These are phyloP conservation scores for Cladorrhinum samala DNA, from an alignment of 495 filamentous ascomycete genomes.

Conservation along the genomic window DNA sequence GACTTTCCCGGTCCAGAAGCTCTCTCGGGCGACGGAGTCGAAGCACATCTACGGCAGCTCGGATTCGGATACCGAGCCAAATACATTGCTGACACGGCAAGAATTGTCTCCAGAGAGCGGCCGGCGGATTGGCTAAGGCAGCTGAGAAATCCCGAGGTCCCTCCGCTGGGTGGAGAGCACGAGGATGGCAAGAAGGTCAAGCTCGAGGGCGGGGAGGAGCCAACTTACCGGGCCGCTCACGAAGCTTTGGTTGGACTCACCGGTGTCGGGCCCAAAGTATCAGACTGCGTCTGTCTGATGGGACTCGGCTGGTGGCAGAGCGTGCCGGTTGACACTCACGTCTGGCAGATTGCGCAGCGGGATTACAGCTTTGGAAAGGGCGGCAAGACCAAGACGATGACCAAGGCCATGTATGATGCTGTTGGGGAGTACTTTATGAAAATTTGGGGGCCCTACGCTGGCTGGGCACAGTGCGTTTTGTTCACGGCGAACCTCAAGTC, in stretches of 20 bases:
- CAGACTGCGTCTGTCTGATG: conserved; percentile 96
- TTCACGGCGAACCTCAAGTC: conserved; percentile 90
- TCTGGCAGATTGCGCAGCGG: conserved; percentile 95
- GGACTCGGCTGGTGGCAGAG: conserved; percentile 94
- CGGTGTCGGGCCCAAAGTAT: conserved; percentile 93
- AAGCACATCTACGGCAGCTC: conserved; percentile 68
- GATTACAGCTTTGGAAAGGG: conserved; percentile 86
- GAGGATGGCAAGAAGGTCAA: background rate
- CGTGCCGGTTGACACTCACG: conserved; percentile 95
- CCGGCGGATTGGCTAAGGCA: conserved; percentile 68
- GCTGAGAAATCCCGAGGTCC: conserved; percentile 70
- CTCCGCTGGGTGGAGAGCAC: conserved; percentile 37
- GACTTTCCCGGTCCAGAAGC: conserved; percentile 78
- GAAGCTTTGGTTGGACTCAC: conserved; percentile 68
- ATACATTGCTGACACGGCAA: conserved; percentile 81
- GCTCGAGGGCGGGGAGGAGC: background rate
- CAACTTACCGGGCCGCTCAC: conserved; percentile 70
- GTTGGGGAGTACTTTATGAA: conserved; percentile 84
- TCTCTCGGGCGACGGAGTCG: conserved; percentile 62
- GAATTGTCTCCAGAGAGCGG: conserved; percentile 59
- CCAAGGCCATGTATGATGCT: conserved; percentile 80
- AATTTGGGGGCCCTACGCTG: conserved; percentile 89
- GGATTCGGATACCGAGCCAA: conserved; percentile 95
- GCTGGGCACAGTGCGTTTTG: conserved; percentile 95
- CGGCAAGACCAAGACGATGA: conserved; percentile 75